A percentile compares a stretch with the other conserved stretches of the same genome.
These are phyloP conservation scores for Talaromyces sp. DNA, from an alignment of 2,329 filamentous ascomycete genomes.

Conservation along the genomic window DNA sequence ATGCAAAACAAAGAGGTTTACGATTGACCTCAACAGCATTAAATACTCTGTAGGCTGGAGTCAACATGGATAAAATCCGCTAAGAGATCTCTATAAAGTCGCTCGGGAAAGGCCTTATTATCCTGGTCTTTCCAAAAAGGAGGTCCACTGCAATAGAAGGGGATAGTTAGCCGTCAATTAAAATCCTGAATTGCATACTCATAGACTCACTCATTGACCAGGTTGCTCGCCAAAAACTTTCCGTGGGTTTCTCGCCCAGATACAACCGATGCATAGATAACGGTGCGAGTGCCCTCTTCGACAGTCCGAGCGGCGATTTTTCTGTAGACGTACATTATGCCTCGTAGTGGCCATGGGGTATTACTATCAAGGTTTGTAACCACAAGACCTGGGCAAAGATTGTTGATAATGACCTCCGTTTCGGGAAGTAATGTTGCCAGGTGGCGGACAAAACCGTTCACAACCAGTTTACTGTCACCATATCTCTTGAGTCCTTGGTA, in stretches of 20 bases:
- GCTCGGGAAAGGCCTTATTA: not conserved
- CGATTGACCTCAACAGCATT: not conserved
- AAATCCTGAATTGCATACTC: too few relatives aligned
- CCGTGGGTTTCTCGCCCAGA: conserved; percentile 14
- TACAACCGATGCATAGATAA: conserved; percentile 12
- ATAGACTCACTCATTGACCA: conserved; percentile 5
- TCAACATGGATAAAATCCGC: not conserved
- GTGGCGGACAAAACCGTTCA: conserved; percentile 16
- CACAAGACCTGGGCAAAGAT: conserved; percentile 16
- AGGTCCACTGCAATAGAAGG: not conserved
- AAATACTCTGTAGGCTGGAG: not conserved
- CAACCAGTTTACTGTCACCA: conserved; percentile 14
- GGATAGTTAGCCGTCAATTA: not conserved
- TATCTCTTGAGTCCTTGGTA: conserved; percentile 10
- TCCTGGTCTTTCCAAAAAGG: not conserved
- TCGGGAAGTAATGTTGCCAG: conserved; percentile 9
- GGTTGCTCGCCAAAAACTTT: conserved; percentile 10
- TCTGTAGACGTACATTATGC: conserved; percentile 9
- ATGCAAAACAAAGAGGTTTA: too few relatives aligned
- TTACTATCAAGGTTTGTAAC: conserved; percentile 7
- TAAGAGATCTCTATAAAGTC: not conserved
- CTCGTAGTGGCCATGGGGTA: conserved; percentile 5
- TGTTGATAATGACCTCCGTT: conserved; percentile 17
- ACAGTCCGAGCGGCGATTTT: conserved; percentile 1
- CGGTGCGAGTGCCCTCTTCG: conserved; percentile 8